Conservation (phyloP, 192 early-diverging fungal genomes). For the Mortierella alpina region DNA sequence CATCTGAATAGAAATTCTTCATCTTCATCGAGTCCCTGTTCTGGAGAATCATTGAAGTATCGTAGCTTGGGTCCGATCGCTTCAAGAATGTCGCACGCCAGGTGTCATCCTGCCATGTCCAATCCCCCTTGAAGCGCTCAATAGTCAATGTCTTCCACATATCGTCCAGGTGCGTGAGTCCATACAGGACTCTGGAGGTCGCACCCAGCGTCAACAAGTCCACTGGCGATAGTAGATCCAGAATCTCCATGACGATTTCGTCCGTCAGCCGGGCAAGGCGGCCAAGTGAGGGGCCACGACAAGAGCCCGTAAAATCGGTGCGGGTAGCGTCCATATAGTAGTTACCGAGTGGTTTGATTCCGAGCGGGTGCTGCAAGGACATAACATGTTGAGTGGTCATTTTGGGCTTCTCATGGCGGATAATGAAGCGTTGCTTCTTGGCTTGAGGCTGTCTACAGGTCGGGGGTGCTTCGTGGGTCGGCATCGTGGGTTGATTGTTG, state of each 20-base stretch:
- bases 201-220: slow-evolving; percentile 58
- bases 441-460: slow-evolving; percentile 14
- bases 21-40: slow-evolving; percentile 51
- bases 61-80: slow-evolving; percentile 28
- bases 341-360: slow-evolving; percentile 73
- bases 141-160: slow-evolving; percentile 68
- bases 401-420: slow-evolving; percentile 47
- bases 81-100: slow-evolving; percentile 70
- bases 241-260: slow-evolving; percentile 62
- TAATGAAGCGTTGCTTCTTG: slow-evolving; percentile 48
- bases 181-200: slow-evolving; percentile 63
- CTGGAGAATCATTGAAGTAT: slow-evolving; percentile 22
- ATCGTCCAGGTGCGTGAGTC: slow-evolving; percentile 65
- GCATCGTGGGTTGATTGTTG: slow-evolving; percentile 16
- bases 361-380: slow-evolving; percentile 60
- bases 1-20: slow-evolving; percentile 70
- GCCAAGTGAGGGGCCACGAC: slow-evolving; percentile 61
- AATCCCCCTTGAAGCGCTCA: slow-evolving; percentile 62
- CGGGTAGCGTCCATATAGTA: slow-evolving; percentile 60
- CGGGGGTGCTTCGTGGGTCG: slow-evolving; percentile 35
- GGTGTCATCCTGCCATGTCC: slow-evolving; percentile 56
- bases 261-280: slow-evolving; percentile 58
- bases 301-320: slow-evolving; percentile 38
- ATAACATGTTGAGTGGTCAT: slow-evolving; percentile 49
- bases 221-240: slow-evolving; percentile 45